Percentiles rank a stretch among this genome's conserved stretches.
phyloP scores from a whole-genome alignment of 1,284 basidiomycete species.

The Rhodotorula sp. region DNA sequence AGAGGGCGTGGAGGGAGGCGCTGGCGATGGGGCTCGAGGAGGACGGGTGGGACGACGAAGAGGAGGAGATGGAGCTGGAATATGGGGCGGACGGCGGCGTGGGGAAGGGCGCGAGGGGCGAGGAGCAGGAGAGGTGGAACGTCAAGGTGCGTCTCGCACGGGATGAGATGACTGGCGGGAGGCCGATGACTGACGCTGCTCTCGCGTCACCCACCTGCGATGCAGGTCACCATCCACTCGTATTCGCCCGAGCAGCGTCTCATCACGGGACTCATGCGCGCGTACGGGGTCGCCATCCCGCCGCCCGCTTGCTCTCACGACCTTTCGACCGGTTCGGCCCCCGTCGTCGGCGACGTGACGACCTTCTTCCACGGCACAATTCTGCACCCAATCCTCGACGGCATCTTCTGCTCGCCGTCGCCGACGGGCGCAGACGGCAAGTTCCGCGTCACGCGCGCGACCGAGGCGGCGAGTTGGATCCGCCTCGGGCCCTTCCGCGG shows the following conservation, averaged over 20 bases:
- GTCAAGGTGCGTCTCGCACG: slow-evolving; percentile 23
- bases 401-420: slow-evolving; percentile 18
- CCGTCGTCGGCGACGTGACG: slow-evolving; percentile 11
- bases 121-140: slow-evolving; percentile 29
- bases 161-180: too few relatives aligned
- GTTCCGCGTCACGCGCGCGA: slow-evolving; percentile 11
- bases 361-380: slow-evolving; percentile 36
- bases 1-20: too few relatives aligned
- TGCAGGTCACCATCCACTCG: slow-evolving; percentile 32
- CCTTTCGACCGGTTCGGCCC: neutral
- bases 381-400: slow-evolving; percentile 23
- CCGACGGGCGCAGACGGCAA: slow-evolving; percentile 2
- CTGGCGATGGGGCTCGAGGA: too few relatives aligned
- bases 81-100: neutral
- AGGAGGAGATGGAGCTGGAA: too few relatives aligned
- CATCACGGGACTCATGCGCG: slow-evolving; percentile 35
- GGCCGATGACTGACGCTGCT: too few relatives aligned
- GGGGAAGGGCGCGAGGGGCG: neutral
- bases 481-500: slow-evolving; percentile 38
- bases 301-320: neutral
- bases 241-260: slow-evolving; percentile 3
- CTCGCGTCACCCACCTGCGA: accelerated
- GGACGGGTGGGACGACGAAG: too few relatives aligned
- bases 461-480: slow-evolving; percentile 33
- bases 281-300: slow-evolving; percentile 22